Base-by-base conservation (phyloP, 257 asterid genomes). In the Knoxia roxburghii region DNA sequence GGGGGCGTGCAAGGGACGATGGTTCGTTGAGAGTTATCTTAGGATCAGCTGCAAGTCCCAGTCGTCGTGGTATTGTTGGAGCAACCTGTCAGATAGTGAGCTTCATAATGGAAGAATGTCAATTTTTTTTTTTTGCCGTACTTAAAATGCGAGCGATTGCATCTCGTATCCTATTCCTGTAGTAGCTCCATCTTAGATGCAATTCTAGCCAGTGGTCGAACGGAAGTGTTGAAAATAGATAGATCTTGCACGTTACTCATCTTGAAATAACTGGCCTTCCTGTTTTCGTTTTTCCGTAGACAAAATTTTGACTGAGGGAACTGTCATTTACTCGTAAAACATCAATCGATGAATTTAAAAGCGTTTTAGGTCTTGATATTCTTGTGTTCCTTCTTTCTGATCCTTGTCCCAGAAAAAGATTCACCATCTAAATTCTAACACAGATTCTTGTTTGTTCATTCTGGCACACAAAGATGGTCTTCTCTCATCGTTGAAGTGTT, bases 1-100 rank as follows among this genome's bases (percentile, higher is more conserved):
- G 84, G 88, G 67, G 68, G 78, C 76, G n/a, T n/a, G n/a, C 96
- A 87, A 79, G 90, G 95, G 35, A 65, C 84, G 85, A 29, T 75
- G 7, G 79, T 80, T 73, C 95, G 85, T 68, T 90, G 79, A 88
- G 67, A 64, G 52, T 27, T 51, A 68, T 61, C 54, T 5, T 41
- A 33, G 61, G 24, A 50, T 29, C n/a, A 17, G 69, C 76, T 51
- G 15, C 68, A 51, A 64, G 49, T 64, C 70, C 76, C 56, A 54
- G 69, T 33, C 45, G 7, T 23, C 70, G 4, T 9, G 60, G 68
- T 69, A 11, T 5, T 51, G 14, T 33, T 33, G 40, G 6, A 62
- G 32, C 43, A 26, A 12, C 5, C 33, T 24, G 46, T 7, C 41
- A 6, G 67, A 41, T 23, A 60, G n/a, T 55, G 39, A 33, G 49